phyloP scores from a whole-genome alignment of 1,139 yeast genomes.

The Fermentozyma sake region DNA sequence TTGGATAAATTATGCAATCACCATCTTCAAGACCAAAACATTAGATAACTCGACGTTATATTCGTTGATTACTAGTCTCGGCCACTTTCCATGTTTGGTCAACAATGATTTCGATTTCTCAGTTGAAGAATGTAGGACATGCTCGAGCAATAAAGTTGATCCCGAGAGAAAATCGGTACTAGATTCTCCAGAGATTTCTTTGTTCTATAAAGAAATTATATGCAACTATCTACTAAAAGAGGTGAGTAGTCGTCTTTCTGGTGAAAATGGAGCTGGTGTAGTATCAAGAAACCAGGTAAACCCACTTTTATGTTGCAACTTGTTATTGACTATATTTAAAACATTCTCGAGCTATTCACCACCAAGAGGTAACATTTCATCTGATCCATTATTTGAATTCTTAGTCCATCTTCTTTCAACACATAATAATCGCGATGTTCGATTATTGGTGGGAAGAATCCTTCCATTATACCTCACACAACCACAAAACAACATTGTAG shows the following conservation, averaged over 20 bases:
- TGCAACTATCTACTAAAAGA: slow-evolving; percentile 15
- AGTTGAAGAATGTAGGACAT: slow-evolving; percentile 33
- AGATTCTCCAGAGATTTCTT: slow-evolving; percentile 18
- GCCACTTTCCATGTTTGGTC: slow-evolving; percentile 40
- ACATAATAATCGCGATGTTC: slow-evolving; percentile 44
- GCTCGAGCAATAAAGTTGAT: slow-evolving; percentile 31
- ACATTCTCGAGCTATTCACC: slow-evolving; percentile 39
- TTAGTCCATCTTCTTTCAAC: slow-evolving; percentile 17
- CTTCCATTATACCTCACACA: slow-evolving; percentile 42
- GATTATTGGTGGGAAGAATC: slow-evolving; percentile 45
- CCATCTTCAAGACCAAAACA: not conserved
- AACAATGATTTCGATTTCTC: slow-evolving; percentile 27
- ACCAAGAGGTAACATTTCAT: slow-evolving; percentile 10
- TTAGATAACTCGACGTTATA: slow-evolving; percentile 13
- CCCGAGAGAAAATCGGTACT: slow-evolving; percentile 18
- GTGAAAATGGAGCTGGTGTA: no score
- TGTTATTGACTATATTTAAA: slow-evolving; percentile 42
- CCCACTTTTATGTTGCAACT: slow-evolving; percentile 35
- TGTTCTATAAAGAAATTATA: slow-evolving; percentile 22
- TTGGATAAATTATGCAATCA: slow-evolving; percentile 24
- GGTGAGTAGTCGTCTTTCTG: slow-evolving; percentile 6
- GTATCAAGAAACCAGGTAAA: no score
- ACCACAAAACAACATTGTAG: slow-evolving; percentile 29
- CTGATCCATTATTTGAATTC: slow-evolving; percentile 20
- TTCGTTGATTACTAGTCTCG: slow-evolving; percentile 35